Base-by-base conservation (phyloP, 306 rosid genomes). In the Dalbergia cultrata region DNA sequence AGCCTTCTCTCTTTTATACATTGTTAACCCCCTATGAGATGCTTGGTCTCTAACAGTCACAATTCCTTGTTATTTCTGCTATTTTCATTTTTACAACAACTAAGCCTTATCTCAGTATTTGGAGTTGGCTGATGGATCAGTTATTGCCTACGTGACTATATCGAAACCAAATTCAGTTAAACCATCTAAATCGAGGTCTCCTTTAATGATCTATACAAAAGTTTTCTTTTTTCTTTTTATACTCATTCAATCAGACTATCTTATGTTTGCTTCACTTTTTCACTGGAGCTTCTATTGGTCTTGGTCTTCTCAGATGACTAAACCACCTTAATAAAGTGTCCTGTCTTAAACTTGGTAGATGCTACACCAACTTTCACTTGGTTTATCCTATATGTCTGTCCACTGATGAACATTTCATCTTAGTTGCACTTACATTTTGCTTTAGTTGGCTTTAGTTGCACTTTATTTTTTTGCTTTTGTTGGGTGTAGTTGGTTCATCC, bases 41-140 rank as follows among this genome's bases (percentile, higher is more conserved):
- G n/a, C n/a, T n/a, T n/a, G n/a, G n/a, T n/a, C n/a, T n/a, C n/a
- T n/a, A n/a, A n/a, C n/a, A n/a, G n/a, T n/a, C n/a, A n/a, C 53
- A 53, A 59, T 52, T 79, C 70, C 52, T 75, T 80, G 50, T 79
- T 65, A 67, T 70, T 80, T 62, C 47, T 16, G 41, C 34, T 63
- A 52, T 68, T 67, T 53, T 53, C 78, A 61, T 70, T 1, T 54
- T 43, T 37, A 61, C 17, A 74, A 45, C 33, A 59, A 67, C 49
- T 45, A n/a, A 39, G 47, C 16, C 33, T 68, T 21, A n/a, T 74
- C 69, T n/a, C 35, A 19, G 58, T 16, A 44, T 18, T 4, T 60
- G 37, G 34, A 11, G 35, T 47, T 47, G 62, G 72, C 47, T 21
- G 43, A 19, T 65, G 5, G 17, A 37, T 77, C 43, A 76, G 52